Percentiles rank a stretch among this genome's conserved stretches.
Evolutionary conservation across 306 rosid species (phyloP).

Genomic region (Delonix regia): DNA sequence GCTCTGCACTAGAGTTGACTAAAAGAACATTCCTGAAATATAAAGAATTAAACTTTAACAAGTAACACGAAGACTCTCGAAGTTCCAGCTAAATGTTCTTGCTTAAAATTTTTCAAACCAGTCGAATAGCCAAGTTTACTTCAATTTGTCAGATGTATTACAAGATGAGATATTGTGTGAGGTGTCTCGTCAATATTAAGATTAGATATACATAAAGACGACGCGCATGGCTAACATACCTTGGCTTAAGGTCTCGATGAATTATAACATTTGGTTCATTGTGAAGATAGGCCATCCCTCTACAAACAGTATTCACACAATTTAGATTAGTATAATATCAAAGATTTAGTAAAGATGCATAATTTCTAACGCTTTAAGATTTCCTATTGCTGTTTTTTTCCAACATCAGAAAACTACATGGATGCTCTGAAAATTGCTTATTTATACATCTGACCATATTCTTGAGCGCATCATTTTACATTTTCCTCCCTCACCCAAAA

Average conservation of each 20-base stretch:
- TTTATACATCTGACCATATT: background rate
- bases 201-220: constrained; percentile 91
- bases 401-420: constrained; percentile 17
- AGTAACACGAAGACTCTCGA: constrained; percentile 17
- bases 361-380: constrained; percentile 22
- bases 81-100: constrained; percentile 32
- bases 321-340: constrained; percentile 41
- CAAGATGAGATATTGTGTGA: constrained; percentile 16
- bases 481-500: background rate
- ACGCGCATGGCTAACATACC: constrained; percentile 55
- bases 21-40: constrained; percentile 90
- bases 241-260: constrained; percentile 93
- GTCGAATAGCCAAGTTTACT: constrained; percentile 11
- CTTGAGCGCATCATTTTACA: background rate
- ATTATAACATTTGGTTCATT: constrained; percentile 88
- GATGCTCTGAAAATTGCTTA: background rate
- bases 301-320: constrained; percentile 46
- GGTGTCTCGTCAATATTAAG: constrained; percentile 41
- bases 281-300: constrained; percentile 99
- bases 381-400: background rate
- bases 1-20: constrained; percentile 94
- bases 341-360: constrained; percentile 19
- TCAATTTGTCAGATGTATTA: constrained; percentile 26
- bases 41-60: constrained; percentile 25
- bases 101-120: constrained; percentile 27